Base-by-base conservation (phyloP, 192 early-diverging fungal genomes). In the Kappamyces sp. region DNA sequence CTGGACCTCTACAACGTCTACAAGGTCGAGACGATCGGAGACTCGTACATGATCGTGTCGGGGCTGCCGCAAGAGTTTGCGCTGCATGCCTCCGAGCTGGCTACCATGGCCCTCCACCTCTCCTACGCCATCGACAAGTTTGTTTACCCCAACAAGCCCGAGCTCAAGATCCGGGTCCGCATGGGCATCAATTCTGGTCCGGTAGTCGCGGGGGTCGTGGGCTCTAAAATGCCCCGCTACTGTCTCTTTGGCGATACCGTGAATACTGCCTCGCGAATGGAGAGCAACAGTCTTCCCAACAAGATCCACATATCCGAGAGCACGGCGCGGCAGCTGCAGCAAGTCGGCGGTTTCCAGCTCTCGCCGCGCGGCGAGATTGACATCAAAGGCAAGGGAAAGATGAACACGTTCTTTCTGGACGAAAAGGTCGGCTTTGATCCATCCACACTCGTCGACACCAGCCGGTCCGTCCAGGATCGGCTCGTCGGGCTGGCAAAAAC, bases 11-110 rank as follows among this genome's bases (percentile, higher is more conserved):
- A 61, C 31, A 62, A 67, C 31, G 60, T 76, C 46, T 76, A 73
- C 61, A 76, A 76, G 51, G 70, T 76, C 1, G 74, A 76, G 45
- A 76, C 74, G 3, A 76, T 76, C 46, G 74, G 74, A 5, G 66
- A 76, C 48, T 64, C 59, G 1, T 68, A 61, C 45, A 54, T 62
- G 15, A 60, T 62, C 0, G 63, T 66, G 33, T 54, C 45, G 32
- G 66, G 66, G 15, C 59, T 57, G 9, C 66, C 66, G 34, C 60
- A 64, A 2, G 52, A 62, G 39, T 51, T 63, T 49, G 38, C 64
- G 3, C 62, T 64, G 34, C 65, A 67, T 40, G 65, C 69, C 8
- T 22, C 22, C 22, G 60, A 64, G 37, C 66, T 60, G 36, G 60
- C 66, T 47, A 57, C 48, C 35, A 42, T 47, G 22, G 3, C n/a